phyloP scores from a whole-genome alignment of 352 stramenopile genomes.

The Pythium dissimile region DNA sequence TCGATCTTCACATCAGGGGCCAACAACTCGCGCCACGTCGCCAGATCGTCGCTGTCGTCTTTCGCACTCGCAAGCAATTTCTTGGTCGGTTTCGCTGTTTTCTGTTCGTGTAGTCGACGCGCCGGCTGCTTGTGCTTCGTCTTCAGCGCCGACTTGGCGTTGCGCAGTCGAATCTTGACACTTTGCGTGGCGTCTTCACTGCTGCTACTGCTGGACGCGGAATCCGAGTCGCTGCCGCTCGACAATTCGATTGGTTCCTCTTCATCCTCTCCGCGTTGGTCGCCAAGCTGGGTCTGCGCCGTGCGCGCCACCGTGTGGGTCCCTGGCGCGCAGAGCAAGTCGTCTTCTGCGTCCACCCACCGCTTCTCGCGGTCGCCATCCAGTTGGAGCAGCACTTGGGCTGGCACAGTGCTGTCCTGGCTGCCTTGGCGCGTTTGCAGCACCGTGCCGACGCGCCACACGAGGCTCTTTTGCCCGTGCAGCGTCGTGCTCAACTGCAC shows the following conservation, averaged over 20 bases:
- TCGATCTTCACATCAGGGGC: conserved; percentile 17
- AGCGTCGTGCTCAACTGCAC: conserved; percentile 46
- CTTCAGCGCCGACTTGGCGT: not conserved
- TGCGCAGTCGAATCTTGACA: not conserved
- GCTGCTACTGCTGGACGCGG: not conserved
- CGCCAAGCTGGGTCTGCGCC: not conserved
- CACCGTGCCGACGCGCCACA: conserved; percentile 52
- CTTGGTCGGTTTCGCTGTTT: not conserved
- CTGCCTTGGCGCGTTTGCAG: conserved; percentile 15
- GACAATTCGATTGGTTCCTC: not conserved
- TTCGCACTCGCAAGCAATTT: not conserved
- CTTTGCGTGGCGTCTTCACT: not conserved
- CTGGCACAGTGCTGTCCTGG: not conserved
- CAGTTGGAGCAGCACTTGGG: conserved; percentile 40
- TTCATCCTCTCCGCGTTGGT: conserved; percentile 1
- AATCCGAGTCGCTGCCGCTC: not conserved
- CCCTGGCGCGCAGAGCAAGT: conserved; percentile 35
- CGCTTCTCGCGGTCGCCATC: conserved; percentile 37
- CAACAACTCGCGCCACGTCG: conserved; percentile 15
- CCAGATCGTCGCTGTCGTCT: not conserved
- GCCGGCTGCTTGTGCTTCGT: too few relatives aligned
- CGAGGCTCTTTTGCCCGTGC: conserved; percentile 27
- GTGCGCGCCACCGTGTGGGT: not conserved
- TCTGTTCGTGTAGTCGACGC: not conserved
- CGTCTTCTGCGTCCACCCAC: conserved; percentile 56